Evolutionary conservation across 2,329 filamentous ascomycete genomes (phyloP), one percentile per base, ranked within the genome.

Genomic region (Phialophora macrospora): DNA sequence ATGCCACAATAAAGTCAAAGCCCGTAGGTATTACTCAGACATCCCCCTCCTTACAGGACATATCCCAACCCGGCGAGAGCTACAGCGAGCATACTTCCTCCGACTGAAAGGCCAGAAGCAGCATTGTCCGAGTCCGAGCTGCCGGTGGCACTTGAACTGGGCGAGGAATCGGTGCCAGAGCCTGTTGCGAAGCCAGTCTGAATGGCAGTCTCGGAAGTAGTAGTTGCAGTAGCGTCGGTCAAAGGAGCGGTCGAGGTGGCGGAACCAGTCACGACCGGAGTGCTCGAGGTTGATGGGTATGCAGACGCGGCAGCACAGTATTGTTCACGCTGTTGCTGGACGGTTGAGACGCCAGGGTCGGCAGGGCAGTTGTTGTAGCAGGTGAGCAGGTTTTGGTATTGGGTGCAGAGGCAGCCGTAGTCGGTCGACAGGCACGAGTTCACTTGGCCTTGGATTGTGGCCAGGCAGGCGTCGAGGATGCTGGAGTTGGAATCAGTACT

Each of bases 301-400:
- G 79, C 78, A 24, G 74, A 74, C 9, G 80, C 80, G 32, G 80
- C 80, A 58, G 74, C 73, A 71, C 81, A 83, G 74, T 78, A 79
- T 28, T 76, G 71, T 20, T 74, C 62, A 49, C 72, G 66, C 66
- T 75, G 66, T 71, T 77, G 72, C 70, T 78, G 63, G 34, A 74
- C 76, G 34, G 73, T 73, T 63, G 73, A 73, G 46, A 73, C 71
- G 57, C 74, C 76, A 17, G 78, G 68, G 72, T 83, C 80, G 69
- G 79, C 75, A 60, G 86, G 85, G 79, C 87, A 89, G 80, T 87
- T 86, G 80, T 84, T 84, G 79, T 87, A 88, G 83, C 87, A 89
- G 34, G 81, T 84, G 69, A 84, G 71, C 41, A 86, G 78, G 60
- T 84, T 80, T 44, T 74, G 81, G 75, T 83, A 85, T 71, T 84